These are phyloP conservation scores for Penicillium sp. DNA, from an alignment of 2,329 filamentous ascomycete species.

Conservation along the genomic window DNA sequence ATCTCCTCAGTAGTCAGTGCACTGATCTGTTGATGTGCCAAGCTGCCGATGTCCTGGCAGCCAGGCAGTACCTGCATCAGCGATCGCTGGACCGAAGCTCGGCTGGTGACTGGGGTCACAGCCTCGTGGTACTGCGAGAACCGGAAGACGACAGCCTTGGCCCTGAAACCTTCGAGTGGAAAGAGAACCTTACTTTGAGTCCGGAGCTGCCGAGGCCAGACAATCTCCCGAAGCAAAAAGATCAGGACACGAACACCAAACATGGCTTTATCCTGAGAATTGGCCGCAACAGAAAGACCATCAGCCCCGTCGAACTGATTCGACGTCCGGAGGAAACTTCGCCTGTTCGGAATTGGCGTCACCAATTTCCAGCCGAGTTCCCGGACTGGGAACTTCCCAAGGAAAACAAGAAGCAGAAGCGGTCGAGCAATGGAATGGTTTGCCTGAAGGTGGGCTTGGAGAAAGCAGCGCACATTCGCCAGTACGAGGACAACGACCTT, in stretches of 20 bases:
- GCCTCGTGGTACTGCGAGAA: conserved; percentile 18
- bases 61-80: conserved; percentile 29
- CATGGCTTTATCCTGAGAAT: background rate
- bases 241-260: background rate
- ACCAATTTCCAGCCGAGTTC: no score
- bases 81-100: conserved; percentile 25
- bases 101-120: conserved; percentile 33
- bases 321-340: no score
- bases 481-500: no score
- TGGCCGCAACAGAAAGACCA: no score
- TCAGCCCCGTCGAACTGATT: no score
- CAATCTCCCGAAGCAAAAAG: background rate
- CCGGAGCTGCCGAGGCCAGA: background rate
- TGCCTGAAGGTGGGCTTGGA: no score
- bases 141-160: conserved; percentile 1
- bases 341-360: no score
- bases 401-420: no score
- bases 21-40: conserved; percentile 29
- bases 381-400: no score
- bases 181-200: conserved; percentile 5
- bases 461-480: no score
- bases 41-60: conserved; percentile 27
- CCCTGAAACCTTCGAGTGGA: conserved; percentile 18
- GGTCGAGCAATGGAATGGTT: no score
- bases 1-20: conserved; percentile 4